phyloP scores from a whole-genome alignment of 2,329 filamentous ascomycete species.

The Paraphaeosphaeria sporulosa region DNA sequence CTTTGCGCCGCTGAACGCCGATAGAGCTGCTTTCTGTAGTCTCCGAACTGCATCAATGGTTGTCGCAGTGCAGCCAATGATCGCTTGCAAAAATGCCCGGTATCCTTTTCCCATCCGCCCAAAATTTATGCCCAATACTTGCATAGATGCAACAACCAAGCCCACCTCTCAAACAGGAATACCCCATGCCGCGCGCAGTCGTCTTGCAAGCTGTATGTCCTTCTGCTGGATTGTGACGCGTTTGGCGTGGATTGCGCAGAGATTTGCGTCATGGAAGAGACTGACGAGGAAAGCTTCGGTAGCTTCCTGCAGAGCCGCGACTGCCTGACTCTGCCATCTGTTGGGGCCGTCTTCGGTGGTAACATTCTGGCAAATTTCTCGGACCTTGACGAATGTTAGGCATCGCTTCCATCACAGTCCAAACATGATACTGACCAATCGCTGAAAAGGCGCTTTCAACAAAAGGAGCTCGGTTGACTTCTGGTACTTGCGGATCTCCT shows the following conservation, averaged over 20 bases:
- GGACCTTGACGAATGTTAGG: conserved; percentile 58
- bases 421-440: conserved; percentile 66
- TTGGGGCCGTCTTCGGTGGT: conserved; percentile 75
- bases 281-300: conserved; percentile 99
- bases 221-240: conserved; percentile 98
- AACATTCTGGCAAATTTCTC: conserved; percentile 71
- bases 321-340: conserved; percentile 93
- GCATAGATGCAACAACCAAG: not conserved
- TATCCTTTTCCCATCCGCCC: not conserved
- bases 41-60: not conserved
- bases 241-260: conserved; percentile 99
- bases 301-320: conserved; percentile 96
- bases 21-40: not conserved
- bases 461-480: conserved; percentile 96
- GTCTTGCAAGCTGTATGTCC: conserved; percentile 95
- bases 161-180: conserved; percentile 36
- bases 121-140: not conserved
- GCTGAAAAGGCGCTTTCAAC: conserved; percentile 97
- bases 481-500: conserved; percentile 98
- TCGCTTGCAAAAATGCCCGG: not conserved
- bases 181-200: conserved; percentile 79
- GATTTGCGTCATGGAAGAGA: conserved; percentile 97
- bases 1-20: conserved; percentile 8
- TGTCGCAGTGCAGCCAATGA: not conserved
- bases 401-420: conserved; percentile 71